A percentile compares a stretch with the other conserved stretches of the same genome.
Conservation (phyloP, 768 basidiomycete species). For the Suillus spraguei region DNA sequence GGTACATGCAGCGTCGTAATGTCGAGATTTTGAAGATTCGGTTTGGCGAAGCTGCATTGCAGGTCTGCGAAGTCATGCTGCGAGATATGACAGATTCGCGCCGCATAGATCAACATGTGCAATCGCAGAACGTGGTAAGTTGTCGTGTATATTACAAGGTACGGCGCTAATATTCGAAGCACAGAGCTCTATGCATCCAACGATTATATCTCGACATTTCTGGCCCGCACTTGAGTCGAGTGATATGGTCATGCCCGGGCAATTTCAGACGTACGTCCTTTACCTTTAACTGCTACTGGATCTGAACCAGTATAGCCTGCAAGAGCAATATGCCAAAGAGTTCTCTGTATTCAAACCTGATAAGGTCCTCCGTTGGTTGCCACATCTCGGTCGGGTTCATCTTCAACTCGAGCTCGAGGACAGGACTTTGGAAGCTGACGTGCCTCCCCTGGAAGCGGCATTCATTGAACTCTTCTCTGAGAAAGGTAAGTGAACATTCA, state of each 20-base stretch:
- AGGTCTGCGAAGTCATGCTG: constrained; percentile 98
- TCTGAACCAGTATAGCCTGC: constrained; percentile 49
- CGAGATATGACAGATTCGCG: constrained; percentile 96
- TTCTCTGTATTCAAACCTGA: constrained; percentile 90
- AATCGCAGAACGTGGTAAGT: constrained; percentile 68
- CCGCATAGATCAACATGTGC: constrained; percentile 86
- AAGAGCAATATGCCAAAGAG: constrained; percentile 74
- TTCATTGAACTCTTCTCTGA: constrained; percentile 85
- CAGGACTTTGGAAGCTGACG: constrained; percentile 71
- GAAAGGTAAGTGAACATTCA: constrained; percentile 46
- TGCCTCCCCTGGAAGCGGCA: constrained; percentile 88
- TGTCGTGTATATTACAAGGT: not conserved
- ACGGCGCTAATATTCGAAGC: constrained; percentile 1
- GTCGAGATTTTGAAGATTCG: constrained; percentile 94
- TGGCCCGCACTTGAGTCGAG: constrained; percentile 87
- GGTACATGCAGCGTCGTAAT: constrained; percentile 68
- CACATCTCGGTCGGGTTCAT: constrained; percentile 84
- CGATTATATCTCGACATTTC: constrained; percentile 91
- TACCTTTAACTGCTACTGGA: constrained; percentile 10
- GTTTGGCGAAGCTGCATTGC: constrained; percentile 90
- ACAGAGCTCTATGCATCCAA: constrained; percentile 80
- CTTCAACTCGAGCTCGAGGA: constrained; percentile 85
- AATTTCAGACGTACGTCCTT: constrained; percentile 69
- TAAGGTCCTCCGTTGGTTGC: constrained; percentile 87
- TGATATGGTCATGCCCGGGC: constrained; percentile 80